A percentile compares a stretch with the other conserved stretches of the same genome.
Evolutionary conservation across 2,329 filamentous ascomycete species (phyloP).

Genomic region (Colletotrichum lindemuthianum): DNA sequence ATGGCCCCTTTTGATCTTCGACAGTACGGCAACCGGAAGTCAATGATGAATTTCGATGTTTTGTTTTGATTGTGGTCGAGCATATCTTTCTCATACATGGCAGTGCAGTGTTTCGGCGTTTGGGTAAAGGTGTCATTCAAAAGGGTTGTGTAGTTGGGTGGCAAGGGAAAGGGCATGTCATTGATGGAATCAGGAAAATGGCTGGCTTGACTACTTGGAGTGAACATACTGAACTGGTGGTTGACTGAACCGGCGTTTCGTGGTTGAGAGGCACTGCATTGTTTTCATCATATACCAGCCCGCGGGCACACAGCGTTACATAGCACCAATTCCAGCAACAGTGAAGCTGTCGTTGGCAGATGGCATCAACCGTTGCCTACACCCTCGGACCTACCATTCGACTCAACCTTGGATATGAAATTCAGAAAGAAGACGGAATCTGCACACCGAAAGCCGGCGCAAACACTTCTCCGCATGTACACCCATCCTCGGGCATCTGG

Average conservation of each 20-base stretch:
- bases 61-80: background rate
- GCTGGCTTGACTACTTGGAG: too few species aligned
- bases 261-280: too few species aligned
- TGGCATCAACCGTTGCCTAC: background rate
- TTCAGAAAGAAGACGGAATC: conserved; percentile 3
- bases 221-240: too few species aligned
- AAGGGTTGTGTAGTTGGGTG: background rate
- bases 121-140: background rate
- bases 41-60: conserved; percentile 1
- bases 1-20: conserved; percentile 32
- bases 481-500: conserved; percentile 11
- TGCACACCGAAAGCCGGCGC: conserved; percentile 10
- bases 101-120: conserved; percentile 16
- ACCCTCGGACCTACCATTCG: background rate
- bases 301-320: too few species aligned
- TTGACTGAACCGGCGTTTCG: too few species aligned
- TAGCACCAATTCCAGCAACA: too few species aligned
- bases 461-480: conserved; percentile 10
- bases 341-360: background rate
- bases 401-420: background rate
- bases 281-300: too few species aligned
- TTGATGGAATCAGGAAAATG: too few species aligned
- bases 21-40: conserved; percentile 13
- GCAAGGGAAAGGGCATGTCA: too few species aligned
- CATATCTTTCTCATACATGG: background rate